Percentiles rank a stretch among this genome's conserved stretches.
Conservation (phyloP, 1,284 basidiomycete genomes). For the Pseudozyma hubeiensis region DNA sequence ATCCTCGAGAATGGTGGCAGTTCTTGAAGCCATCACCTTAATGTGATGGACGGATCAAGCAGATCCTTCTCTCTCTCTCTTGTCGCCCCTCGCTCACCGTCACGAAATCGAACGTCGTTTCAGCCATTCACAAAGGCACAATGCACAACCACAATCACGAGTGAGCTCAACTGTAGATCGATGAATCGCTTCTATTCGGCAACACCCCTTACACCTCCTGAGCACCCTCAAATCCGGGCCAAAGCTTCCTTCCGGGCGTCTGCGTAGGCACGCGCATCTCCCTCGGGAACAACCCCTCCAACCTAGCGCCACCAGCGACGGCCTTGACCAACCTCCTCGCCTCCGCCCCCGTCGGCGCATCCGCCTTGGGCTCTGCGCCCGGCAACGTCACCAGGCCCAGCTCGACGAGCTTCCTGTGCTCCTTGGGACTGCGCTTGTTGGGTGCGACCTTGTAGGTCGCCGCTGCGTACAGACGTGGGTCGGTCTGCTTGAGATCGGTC, state of each 20-base stretch:
- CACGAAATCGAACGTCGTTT: too few relatives aligned
- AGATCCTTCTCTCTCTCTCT: too few relatives aligned
- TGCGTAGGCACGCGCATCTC: slow-evolving; percentile 64
- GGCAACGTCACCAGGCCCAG: slow-evolving; percentile 52
- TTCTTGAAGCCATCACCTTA: too few relatives aligned
- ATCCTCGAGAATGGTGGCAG: slow-evolving; percentile 24
- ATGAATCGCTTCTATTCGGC: too few relatives aligned
- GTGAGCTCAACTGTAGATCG: too few relatives aligned
- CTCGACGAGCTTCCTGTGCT: slow-evolving; percentile 53
- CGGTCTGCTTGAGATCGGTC: slow-evolving; percentile 38
- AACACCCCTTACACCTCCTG: neutral
- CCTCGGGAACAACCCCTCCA: slow-evolving; percentile 64
- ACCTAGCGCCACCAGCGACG: slow-evolving; percentile 52
- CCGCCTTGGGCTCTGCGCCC: slow-evolving; percentile 18
- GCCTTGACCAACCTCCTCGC: slow-evolving; percentile 52
- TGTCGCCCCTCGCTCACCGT: too few relatives aligned
- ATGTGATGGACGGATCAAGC: too few relatives aligned
- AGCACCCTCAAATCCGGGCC: slow-evolving; percentile 33
- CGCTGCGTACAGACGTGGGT: slow-evolving; percentile 48
- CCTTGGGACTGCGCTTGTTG: slow-evolving; percentile 60
- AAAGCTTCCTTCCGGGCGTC: slow-evolving; percentile 57
- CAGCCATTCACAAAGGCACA: too few relatives aligned
- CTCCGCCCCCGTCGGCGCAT: slow-evolving; percentile 47
- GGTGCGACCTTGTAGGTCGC: slow-evolving; percentile 60
- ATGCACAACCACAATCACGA: too few relatives aligned